Conservation (phyloP, 164 flowering plant genomes). For the Berberis vulgaris region DNA sequence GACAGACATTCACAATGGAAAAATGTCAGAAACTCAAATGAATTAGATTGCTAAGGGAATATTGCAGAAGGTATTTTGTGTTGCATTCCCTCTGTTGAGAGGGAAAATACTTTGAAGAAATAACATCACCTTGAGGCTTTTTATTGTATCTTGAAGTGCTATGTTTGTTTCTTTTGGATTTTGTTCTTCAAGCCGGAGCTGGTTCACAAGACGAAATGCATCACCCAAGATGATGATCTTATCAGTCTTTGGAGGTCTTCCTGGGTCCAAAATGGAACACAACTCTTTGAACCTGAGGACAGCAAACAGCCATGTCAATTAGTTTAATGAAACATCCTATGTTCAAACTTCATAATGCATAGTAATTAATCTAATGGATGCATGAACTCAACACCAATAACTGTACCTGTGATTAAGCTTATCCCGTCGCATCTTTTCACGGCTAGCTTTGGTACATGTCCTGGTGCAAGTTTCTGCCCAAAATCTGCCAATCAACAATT, state of each 20-base stretch:
- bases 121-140: conserved; percentile 35
- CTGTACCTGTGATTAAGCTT: conserved; percentile 25
- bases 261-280: conserved; percentile 47
- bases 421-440: conserved; percentile 28
- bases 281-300: conserved; percentile 44
- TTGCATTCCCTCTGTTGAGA: no score
- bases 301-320: neutral
- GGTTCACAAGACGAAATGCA: conserved; percentile 41
- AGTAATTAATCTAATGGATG: neutral
- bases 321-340: neutral
- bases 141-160: conserved; percentile 39
- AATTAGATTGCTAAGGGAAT: neutral
- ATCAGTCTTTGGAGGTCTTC: conserved; percentile 38
- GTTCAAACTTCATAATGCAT: neutral
- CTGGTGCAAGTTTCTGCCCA: conserved; percentile 12
- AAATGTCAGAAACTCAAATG: no score
- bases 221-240: conserved; percentile 41
- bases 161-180: conserved; percentile 48
- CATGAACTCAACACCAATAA: neutral
- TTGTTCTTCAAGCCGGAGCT: conserved; percentile 37
- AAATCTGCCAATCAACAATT: conserved; percentile 10
- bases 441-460: conserved; percentile 24
- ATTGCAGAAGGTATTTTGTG: no score
- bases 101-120: neutral
- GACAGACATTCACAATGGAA: neutral